Base-by-base conservation (phyloP, 2,329 filamentous ascomycete genomes). In the Paecilomyces formosus region DNA sequence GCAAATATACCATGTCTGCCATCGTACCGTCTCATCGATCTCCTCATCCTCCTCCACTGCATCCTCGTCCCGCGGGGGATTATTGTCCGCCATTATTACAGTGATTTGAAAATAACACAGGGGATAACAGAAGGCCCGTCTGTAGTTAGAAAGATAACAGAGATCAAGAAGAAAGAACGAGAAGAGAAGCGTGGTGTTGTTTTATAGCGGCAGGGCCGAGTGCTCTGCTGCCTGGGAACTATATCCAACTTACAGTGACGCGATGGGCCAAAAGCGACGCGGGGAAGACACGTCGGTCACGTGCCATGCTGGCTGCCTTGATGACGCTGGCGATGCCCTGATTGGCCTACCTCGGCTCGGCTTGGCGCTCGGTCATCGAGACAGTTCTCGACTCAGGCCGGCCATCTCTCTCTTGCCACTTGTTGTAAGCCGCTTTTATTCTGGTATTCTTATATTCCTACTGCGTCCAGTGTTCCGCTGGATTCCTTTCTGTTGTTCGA, bases 21-120 rank as follows among this genome's bases (percentile, higher is more conserved):
- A 39, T 56, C 66, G 59, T 69, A 78, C 76, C 13, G 72, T 74
- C 55, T 79, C 76, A 57, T 79, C 77, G 33, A 79, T 62, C 59
- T 79, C 77, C 55, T 77, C 75, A 52, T 79, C 78, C 33, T 79
- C 78, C 54, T 79, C 78, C 12, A 70, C 64, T 26, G 65, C 63
- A 13, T 77, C 72, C 35, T 78, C 75, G 13, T 77, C 75, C 35
- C 69, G 70, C n/a, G 65, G 58, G 51, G 65, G 66, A 53, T 66
- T 67, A 9, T 73, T 69, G 6, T 76, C 74, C 31, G 72, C 72
- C 72, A 76, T 77, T 45, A 55, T 71, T 26, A 26, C 24, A 26
- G 49, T 26, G 7, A 39, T 31, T 50, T 18, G 24, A 30, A 55
- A 33, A 45, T 28, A 58, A 49, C 50, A 50, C 53, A 54, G 55